These are phyloP conservation scores for Colletotrichum scovillei DNA, from an alignment of 2,329 filamentous ascomycete species.

Conservation along the genomic window DNA sequence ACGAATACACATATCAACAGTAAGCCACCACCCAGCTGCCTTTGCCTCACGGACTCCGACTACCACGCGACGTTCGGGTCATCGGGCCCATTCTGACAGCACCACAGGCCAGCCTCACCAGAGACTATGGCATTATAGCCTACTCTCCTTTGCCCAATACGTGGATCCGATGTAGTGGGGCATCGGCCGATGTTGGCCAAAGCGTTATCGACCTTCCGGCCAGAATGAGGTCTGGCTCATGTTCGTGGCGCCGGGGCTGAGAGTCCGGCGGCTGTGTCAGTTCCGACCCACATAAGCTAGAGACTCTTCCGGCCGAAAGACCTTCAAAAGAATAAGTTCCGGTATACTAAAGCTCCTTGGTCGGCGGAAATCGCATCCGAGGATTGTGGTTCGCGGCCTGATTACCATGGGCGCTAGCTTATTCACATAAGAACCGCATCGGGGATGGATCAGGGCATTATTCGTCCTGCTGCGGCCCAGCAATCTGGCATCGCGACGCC, in stretches of 20 bases:
- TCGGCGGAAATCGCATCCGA: neutral
- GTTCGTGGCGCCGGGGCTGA: constrained; percentile 2
- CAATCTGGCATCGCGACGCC: neutral
- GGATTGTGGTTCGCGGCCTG: neutral
- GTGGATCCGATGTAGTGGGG: too few species aligned
- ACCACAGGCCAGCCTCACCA: neutral
- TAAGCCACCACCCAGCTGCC: neutral
- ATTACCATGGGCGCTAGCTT: neutral
- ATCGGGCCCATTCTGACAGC: constrained; percentile 9
- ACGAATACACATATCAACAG: neutral
- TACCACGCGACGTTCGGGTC: neutral
- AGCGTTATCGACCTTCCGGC: neutral
- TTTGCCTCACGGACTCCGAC: neutral
- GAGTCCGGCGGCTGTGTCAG: neutral
- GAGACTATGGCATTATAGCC: neutral
- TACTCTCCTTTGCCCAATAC: neutral
- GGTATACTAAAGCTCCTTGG: too few species aligned
- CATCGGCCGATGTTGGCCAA: neutral
- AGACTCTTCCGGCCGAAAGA: constrained; percentile 3
- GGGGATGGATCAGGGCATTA: neutral
- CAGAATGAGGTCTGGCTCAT: neutral
- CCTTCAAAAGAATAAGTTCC: too few species aligned
- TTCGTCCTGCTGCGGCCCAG: neutral
- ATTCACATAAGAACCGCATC: neutral
- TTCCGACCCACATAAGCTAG: neutral